Base-by-base conservation (phyloP, 768 basidiomycete genomes). In the Kwoniella heveanensis region DNA sequence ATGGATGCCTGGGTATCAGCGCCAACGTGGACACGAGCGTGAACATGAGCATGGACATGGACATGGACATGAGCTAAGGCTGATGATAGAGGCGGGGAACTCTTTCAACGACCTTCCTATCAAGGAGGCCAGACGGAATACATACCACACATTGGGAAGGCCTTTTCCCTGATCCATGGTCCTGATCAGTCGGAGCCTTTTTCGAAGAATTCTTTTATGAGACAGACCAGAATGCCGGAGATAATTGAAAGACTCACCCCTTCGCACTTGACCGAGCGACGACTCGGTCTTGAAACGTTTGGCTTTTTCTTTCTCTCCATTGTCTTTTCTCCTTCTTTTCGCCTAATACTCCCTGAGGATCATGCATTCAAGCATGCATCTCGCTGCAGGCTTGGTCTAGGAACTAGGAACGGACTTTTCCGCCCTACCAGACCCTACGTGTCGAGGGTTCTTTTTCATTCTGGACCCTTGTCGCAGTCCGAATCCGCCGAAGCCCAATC, bases 211-310 rank as follows among this genome's bases (percentile, higher is more conserved):
- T 32, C 39, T 44, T 13, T 6, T 36, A 17, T 44, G 39, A 44
- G 39, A 44, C 39, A 44, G 15, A 17, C 17, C 39, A 44, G 39
- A 44, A 10, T 44, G 6, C 10, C 39, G 10, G 17, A 44, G 39
- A 44, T 44, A 44, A 44, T 44, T 44, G 39, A 44, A 44, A 10
- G 39, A 10, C 8, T 3, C 39, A 44, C 15, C 6, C 39, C 39
- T 3, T 44, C 39, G 39, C 17, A 44, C 39, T 44, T 44, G 39
- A 44, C 39, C 39, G 39, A 44, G 17, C 39, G 8, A 44, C 15
- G 39, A 44, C 3, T 44, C 39, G 39, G 39, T 44, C 39, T 44
- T 44, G 39, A 44, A 44, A 44, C 39, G 39, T 44, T 44, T n/a
- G n/a, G 39, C 39, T 44, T 44, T 8, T 9, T 44, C 15, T 17